Base-by-base conservation (phyloP, 176 grass and related monocot species). In the Cocos nucifera region DNA sequence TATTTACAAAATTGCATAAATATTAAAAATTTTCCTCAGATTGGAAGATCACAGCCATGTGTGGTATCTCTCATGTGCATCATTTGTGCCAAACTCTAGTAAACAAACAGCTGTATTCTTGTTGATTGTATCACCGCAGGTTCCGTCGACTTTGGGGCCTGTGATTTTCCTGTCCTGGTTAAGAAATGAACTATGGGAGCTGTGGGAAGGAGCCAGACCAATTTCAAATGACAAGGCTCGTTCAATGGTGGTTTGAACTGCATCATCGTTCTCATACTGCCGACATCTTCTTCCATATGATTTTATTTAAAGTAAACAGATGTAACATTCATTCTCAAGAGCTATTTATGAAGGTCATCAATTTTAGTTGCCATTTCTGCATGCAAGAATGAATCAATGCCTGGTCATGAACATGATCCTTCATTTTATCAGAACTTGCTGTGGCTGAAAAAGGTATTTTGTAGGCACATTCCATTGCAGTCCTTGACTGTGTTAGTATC, bases 141-240 rank as follows among this genome's bases (percentile, higher is more conserved):
- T 92, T 64, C 94, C 88, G 4, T 93, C 84, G 1, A 93, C 88
- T 9, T 68, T 98, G 49, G 94, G 94, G 4, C 94, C 94, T 22
- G 82, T 98, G 6, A 69, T 93, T 70, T 98, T 81, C 69, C 50
- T 89, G 78, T 87, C 81, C 70, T 98, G 88, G 88, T 72, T 83
- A 73, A 80, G 82, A 76, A 88, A 98, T 67, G 88, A 98, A 64
- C 61, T 93, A 22, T 76, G 76, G 73, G 93, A 98, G 72, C 49
- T 89, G 39, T 92, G 94, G 94, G 84, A 92, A 79, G 94, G 94
- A 59, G 80, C 79, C 2, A 68, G 10, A 26, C 61, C 64, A 35
- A 75, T 83, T 69, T 65, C 71, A 51, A 89, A 75, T 19, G 94
- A 98, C n/a, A 89, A 98, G 66, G 59, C 88, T 74, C 88, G 77